Percentiles rank a stretch among this genome's conserved stretches.
These are phyloP conservation scores for Bocquillonia castaneifolia DNA, from an alignment of 441 rosid species.

Conservation along the genomic window DNA sequence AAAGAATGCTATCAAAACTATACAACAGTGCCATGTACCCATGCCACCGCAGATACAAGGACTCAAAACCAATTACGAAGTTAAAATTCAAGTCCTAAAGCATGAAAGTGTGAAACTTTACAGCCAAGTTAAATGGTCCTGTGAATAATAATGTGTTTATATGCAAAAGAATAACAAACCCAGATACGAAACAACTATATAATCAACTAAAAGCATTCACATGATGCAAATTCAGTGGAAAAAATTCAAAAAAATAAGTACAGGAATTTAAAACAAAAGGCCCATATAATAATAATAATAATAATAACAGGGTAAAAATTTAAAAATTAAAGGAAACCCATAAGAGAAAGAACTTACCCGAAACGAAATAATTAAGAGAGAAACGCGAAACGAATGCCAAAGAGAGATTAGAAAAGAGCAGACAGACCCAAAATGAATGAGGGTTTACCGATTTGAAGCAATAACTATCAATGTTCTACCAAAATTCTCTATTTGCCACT, in stretches of 20 bases:
- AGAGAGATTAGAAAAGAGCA: neutral
- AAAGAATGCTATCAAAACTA: neutral
- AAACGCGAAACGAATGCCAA: neutral
- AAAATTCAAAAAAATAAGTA: neutral
- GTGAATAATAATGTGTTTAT: neutral
- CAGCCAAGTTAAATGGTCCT: neutral
- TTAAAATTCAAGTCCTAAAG: neutral
- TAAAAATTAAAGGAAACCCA: neutral
- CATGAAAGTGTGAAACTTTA: neutral
- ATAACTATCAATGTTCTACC: slow-evolving; percentile 3
- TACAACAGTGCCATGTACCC: neutral
- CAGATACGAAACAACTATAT: neutral
- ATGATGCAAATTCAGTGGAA: neutral
- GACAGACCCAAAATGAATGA: neutral
- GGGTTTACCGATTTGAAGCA: slow-evolving; percentile 13
- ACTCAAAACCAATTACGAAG: slow-evolving; percentile 7
- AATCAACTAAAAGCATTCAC: neutral
- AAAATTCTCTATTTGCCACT: slow-evolving; percentile 16
- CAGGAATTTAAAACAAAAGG: too few relatives aligned
- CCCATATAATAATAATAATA: neutral
- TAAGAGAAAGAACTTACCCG: slow-evolving; percentile 4
- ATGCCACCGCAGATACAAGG: neutral
- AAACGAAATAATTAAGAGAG: neutral
- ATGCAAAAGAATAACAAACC: slow-evolving; percentile 2
- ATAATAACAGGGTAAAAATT: neutral